phyloP scores from a whole-genome alignment of 805 yeast species.

The Lipomyces sp. region DNA sequence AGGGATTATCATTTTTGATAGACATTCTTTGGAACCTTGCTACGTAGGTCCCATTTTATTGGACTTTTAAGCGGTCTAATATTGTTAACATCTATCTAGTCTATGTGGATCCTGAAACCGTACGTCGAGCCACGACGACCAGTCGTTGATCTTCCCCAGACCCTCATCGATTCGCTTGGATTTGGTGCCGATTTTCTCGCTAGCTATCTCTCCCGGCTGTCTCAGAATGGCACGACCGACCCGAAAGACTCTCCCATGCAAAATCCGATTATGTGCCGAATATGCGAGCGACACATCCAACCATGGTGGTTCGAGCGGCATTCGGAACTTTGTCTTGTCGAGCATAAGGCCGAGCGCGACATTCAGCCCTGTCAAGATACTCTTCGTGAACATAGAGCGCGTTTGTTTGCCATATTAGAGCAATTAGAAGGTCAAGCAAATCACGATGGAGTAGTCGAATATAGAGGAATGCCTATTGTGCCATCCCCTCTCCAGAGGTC shows the following conservation, averaged over 20 bases:
- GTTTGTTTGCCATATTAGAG: constrained; percentile 30
- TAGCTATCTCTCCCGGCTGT: constrained; percentile 66
- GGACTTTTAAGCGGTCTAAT: background rate
- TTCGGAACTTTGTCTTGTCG: constrained; percentile 82
- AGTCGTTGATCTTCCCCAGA: constrained; percentile 70
- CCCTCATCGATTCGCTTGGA: constrained; percentile 76
- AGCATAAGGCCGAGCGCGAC: constrained; percentile 79
- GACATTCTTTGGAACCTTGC: constrained; percentile 60
- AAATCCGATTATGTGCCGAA: constrained; percentile 69
- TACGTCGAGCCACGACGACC: constrained; percentile 64
- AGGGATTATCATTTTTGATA: constrained; percentile 79
- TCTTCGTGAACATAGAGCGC: constrained; percentile 66
- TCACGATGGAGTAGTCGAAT: constrained; percentile 26
- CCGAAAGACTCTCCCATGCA: constrained; percentile 47
- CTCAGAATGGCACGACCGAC: constrained; percentile 66
- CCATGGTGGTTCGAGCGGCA: constrained; percentile 97
- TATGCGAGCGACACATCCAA: constrained; percentile 89
- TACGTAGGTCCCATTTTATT: constrained; percentile 49
- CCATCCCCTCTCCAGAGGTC: constrained; percentile 20
- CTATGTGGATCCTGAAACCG: constrained; percentile 93
- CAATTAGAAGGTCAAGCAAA: constrained; percentile 25
- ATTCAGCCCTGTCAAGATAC: constrained; percentile 77
- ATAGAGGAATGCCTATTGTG: constrained; percentile 29
- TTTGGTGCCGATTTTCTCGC: constrained; percentile 87
- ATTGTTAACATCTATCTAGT: constrained; percentile 40